These are phyloP conservation scores for Cordyceps fumosorosea DNA, from an alignment of 2,329 filamentous ascomycete species.

Conservation along the genomic window DNA sequence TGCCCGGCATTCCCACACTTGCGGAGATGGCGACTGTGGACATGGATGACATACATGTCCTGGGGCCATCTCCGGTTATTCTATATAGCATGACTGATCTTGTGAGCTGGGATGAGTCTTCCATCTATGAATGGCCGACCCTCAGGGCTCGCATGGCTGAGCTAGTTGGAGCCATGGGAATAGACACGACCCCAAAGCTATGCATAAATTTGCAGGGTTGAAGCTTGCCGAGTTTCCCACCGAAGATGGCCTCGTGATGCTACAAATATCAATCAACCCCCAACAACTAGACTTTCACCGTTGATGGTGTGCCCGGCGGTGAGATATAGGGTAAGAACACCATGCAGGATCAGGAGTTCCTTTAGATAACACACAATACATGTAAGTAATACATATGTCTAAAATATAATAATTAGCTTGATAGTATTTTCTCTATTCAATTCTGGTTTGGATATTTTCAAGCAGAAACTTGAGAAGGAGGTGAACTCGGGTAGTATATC, in stretches of 20 bases:
- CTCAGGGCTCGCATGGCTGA: constrained; percentile 61
- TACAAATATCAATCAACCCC: no score
- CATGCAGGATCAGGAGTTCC: no score
- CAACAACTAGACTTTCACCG: no score
- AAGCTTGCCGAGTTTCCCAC: background rate
- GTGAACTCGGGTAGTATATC: background rate
- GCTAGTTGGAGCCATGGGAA: constrained; percentile 58
- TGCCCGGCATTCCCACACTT: constrained; percentile 59
- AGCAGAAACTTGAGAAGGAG: no score
- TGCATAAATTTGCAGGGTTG: constrained; percentile 48
- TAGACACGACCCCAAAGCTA: constrained; percentile 48
- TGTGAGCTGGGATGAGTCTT: constrained; percentile 50
- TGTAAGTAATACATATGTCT: no score
- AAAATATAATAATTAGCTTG: no score
- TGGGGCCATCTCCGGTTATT: constrained; percentile 31
- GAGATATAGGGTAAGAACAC: no score
- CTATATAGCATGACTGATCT: constrained; percentile 45
- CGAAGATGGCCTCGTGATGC: no score
- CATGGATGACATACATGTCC: constrained; percentile 53
- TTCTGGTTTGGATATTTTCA: no score
- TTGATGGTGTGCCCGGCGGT: no score
- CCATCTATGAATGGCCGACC: constrained; percentile 40
- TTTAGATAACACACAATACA: no score
- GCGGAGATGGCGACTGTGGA: constrained; percentile 48
- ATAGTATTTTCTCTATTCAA: no score